These are phyloP conservation scores for Botrytis galanthina DNA, from an alignment of 2,329 filamentous ascomycete species.

Conservation along the genomic window DNA sequence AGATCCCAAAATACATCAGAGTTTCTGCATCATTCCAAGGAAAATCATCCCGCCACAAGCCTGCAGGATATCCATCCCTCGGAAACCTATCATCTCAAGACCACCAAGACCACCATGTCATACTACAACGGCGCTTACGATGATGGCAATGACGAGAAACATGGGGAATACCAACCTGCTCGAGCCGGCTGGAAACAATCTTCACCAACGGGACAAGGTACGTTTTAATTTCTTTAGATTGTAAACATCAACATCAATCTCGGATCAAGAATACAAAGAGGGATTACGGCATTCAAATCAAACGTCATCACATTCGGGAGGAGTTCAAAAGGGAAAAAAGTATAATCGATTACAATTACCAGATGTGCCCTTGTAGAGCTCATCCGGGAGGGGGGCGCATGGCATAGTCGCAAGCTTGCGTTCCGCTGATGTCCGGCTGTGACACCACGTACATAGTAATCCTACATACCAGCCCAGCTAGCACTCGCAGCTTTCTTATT, in stretches of 20 bases:
- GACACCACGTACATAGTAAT: constrained; percentile 4
- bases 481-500: background rate
- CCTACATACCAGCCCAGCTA: background rate
- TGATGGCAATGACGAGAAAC: background rate
- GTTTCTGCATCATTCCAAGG: background rate
- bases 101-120: constrained; percentile 11
- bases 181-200: constrained; percentile 17
- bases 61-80: background rate
- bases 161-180: constrained; percentile 18
- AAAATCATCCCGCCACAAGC: background rate
- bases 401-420: background rate
- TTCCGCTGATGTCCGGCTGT: background rate
- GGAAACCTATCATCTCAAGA: background rate
- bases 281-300: background rate
- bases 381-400: background rate
- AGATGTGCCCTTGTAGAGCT: background rate
- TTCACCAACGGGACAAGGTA: constrained; percentile 2
- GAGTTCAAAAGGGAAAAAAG: background rate
- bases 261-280: background rate
- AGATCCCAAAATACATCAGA: background rate
- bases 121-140: constrained; percentile 5
- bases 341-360: background rate
- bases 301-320: background rate
- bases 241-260: background rate
- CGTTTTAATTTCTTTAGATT: background rate